Evolutionary conservation across 176 grass and related monocot genomes (phyloP), one percentile per base, ranked within the genome.

Genomic region (Triticum urartu): DNA sequence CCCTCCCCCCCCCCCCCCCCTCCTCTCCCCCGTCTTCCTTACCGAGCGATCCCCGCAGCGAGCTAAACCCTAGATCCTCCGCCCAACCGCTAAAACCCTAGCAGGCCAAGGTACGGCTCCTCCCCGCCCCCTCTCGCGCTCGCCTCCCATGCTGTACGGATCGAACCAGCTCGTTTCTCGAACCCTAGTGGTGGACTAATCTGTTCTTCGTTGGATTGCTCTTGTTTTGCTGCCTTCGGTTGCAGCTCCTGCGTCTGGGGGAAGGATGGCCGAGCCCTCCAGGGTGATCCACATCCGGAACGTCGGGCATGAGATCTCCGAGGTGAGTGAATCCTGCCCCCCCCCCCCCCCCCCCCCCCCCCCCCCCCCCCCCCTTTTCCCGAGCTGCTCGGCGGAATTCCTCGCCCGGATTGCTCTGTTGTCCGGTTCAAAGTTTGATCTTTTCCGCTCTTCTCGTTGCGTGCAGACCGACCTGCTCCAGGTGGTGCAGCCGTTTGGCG

Each of bases 201-300:
- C n/a, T 52, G 33, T n/a, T 68, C 12, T 60, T 65, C 9, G 11
- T 15, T 17, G 12, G 12, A 38, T 32, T 68, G 24, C 45, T 11
- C 1, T 26, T 5, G 72, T 36, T 56, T 68, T 10, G 4, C 7
- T 3, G 17, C 28, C 6, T 20, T 20, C 50, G 62, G 66, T 58
- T 66, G 9, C 32, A 86, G 63, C 21, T 18, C 32, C 7, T 8
- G 30, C 1, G 43, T 13, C 30, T 9, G 18, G 54, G n/a, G 28
- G 7, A 34, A 96, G 86, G 83, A 99, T 99, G 97, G 82, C 87
- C 40, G 97, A 94, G 80, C 92, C 94, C 21, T 99, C 97, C 30
- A 99, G 95, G 78, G 94, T 99, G 15, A 99, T 99, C 90, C 97
- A 99, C 83, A 88, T 99, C 69, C 91, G 97, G 15, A 99, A 99